Evolutionary conservation across 257 asterid species (phyloP), one percentile per base, ranked within the genome.

Genomic region (Nicotiana sylvestris): DNA sequence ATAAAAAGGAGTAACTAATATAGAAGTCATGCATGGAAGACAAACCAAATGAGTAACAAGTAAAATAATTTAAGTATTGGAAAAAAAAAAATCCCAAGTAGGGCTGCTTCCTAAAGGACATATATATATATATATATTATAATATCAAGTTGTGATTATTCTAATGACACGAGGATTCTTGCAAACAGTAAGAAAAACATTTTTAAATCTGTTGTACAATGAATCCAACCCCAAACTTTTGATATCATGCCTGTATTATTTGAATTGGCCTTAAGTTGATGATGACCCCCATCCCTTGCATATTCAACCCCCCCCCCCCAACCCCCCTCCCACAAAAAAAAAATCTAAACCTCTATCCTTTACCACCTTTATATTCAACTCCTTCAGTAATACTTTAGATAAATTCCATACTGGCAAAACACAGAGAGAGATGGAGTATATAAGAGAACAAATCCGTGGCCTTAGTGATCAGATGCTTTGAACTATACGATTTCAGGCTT

Each of bases 201-300:
- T 69, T 18, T 65, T 12, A 74, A 49, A 27, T 49, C 65, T 66
- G 21, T 43, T 76, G 85, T 88, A 60, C 89, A 53, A 82, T 82
- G 90, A 88, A 88, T 84, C 89, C 77, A 76, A 29, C 85, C 85
- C 49, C 46, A 79, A 30, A 30, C 55, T 68, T 61, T 80, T n/a
- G 11, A 33, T 65, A 27, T 37, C 60, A 82, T 77, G 46, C 62
- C 30, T 32, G 27, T 53, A 51, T 35, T 53, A 51, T 35, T 76
- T 66, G 29, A 21, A 55, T 21, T 35, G 21, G 51, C 62, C 25
- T 74, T 49, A 1, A 12, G 4, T 39, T n/a, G n/a, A 72, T 25
- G 7, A 21, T 8, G 0, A 4, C 25, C 21, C 51, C 51, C 3
- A 67, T 33, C 76, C 1, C 6, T 32, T 66, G 33, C 7, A 16